These are phyloP conservation scores for Xylariaceae sp. DNA, from an alignment of 2,329 filamentous ascomycete genomes.

Conservation along the genomic window DNA sequence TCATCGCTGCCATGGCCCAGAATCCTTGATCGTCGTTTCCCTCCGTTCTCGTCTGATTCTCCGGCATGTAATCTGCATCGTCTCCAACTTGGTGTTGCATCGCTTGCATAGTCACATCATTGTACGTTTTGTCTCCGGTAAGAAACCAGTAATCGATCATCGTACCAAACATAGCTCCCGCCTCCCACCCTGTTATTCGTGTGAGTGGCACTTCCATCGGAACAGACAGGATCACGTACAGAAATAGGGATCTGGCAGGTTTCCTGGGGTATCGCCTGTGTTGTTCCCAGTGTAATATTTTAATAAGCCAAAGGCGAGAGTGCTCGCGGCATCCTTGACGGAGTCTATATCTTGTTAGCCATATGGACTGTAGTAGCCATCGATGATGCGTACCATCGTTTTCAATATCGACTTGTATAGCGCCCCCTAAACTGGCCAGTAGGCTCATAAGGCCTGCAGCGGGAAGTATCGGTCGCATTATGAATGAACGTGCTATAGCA, in stretches of 20 bases:
- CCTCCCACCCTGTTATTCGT: conserved; percentile 65
- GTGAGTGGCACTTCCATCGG: conserved; percentile 21
- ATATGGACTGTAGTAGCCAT: conserved; percentile 37
- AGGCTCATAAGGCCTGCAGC: conserved; percentile 33
- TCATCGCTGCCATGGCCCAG: conserved; percentile 83
- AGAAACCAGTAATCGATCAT: conserved; percentile 73
- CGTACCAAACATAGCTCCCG: conserved; percentile 70
- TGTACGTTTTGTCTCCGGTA: conserved; percentile 69
- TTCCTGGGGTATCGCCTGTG: conserved; percentile 60
- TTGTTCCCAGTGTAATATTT: conserved; percentile 53
- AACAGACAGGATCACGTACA: conserved; percentile 48
- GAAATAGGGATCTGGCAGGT: conserved; percentile 64
- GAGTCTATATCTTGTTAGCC: conserved; percentile 50
- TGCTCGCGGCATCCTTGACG: conserved; percentile 45
- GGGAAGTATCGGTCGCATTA: conserved; percentile 30
- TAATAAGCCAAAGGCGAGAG: conserved; percentile 37
- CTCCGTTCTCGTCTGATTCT: conserved; percentile 62
- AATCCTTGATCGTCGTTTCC: conserved; percentile 82
- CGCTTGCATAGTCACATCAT: conserved; percentile 59
- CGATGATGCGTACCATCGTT: conserved; percentile 36
- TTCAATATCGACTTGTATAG: conserved; percentile 38
- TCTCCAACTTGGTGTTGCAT: conserved; percentile 63
- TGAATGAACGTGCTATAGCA: conserved; percentile 16
- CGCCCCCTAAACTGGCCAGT: conserved; percentile 32
- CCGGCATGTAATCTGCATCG: conserved; percentile 66